phyloP scores from a whole-genome alignment of 2,329 filamentous ascomycete genomes.

The Diplodia sapinea region DNA sequence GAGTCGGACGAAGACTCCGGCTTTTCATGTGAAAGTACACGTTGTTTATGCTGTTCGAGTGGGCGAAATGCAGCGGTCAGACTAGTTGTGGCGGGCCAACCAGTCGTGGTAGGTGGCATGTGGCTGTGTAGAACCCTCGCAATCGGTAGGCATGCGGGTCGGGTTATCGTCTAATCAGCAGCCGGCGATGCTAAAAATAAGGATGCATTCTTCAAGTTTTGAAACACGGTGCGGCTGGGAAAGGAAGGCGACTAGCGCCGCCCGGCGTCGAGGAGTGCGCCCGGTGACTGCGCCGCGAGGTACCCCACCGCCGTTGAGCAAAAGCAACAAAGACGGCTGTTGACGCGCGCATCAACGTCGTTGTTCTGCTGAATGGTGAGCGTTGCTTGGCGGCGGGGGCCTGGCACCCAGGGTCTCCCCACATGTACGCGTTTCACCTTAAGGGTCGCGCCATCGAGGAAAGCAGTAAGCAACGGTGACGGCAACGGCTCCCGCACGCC shows the following conservation, averaged over 20 bases:
- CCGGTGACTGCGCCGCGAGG: neutral
- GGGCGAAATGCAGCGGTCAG: neutral
- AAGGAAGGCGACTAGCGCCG: constrained; percentile 8
- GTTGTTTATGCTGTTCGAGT: neutral
- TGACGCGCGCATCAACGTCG: neutral
- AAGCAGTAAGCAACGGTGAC: constrained; percentile 18
- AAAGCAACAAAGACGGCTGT: neutral
- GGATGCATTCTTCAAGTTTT: constrained; percentile 20
- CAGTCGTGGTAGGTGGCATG: neutral
- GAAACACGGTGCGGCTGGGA: constrained; percentile 18
- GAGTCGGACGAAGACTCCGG: too few species aligned
- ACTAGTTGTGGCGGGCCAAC: neutral
- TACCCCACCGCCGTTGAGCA: constrained; percentile 8
- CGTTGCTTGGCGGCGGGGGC: constrained; percentile 20
- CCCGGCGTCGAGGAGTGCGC: neutral
- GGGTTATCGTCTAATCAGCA: constrained; percentile 1
- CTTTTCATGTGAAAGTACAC: constrained; percentile 2
- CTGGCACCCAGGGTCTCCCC: constrained; percentile 22
- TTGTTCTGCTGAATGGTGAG: neutral
- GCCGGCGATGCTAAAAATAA: constrained; percentile 25
- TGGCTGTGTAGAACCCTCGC: constrained; percentile 22
- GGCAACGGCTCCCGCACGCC: constrained; percentile 1
- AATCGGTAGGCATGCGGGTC: constrained; percentile 8
- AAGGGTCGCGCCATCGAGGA: constrained; percentile 23
- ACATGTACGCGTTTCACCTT: constrained; percentile 20